Evolutionary conservation across 2,329 filamentous ascomycete genomes (phyloP).

Genomic region (Fusarium caatingaense): DNA sequence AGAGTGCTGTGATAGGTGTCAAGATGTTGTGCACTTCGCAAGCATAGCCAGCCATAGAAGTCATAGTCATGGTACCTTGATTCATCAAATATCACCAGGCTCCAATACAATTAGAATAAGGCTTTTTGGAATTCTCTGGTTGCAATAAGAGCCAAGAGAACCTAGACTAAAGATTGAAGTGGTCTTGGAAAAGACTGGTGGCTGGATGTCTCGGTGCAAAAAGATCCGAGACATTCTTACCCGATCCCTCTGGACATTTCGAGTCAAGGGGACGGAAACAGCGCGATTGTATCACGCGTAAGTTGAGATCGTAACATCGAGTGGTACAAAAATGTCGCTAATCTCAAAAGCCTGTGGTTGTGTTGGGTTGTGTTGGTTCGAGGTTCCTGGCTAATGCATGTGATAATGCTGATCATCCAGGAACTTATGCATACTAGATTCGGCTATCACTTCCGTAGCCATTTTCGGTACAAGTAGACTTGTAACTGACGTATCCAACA

Average conservation of each 20-base stretch:
- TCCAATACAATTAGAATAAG: not conserved
- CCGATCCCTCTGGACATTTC: conserved; percentile 3
- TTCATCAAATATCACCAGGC: too few species aligned
- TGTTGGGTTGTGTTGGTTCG: not conserved
- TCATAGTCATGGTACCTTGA: not conserved
- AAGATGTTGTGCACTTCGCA: not conserved
- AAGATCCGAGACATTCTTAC: conserved; percentile 18
- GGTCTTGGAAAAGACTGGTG: not conserved
- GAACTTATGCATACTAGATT: not conserved
- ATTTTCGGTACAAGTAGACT: not conserved
- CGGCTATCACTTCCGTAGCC: not conserved
- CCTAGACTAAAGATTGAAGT: not conserved
- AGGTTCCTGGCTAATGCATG: not conserved
- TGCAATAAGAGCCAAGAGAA: not conserved
- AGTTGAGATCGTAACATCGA: not conserved
- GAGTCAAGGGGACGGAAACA: not conserved
- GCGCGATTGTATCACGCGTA: not conserved
- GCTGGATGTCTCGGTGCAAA: not conserved
- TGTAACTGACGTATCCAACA: not conserved
- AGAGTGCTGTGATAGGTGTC: not conserved
- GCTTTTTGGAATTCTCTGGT: not conserved
- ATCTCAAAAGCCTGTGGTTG: not conserved
- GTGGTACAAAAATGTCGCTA: not conserved
- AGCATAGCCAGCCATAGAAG: not conserved
- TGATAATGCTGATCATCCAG: not conserved